Evolutionary conservation across 495 filamentous ascomycete genomes (phyloP), one percentile per base, ranked within the genome.

Genomic region (Talaromyces nanjingensis): DNA sequence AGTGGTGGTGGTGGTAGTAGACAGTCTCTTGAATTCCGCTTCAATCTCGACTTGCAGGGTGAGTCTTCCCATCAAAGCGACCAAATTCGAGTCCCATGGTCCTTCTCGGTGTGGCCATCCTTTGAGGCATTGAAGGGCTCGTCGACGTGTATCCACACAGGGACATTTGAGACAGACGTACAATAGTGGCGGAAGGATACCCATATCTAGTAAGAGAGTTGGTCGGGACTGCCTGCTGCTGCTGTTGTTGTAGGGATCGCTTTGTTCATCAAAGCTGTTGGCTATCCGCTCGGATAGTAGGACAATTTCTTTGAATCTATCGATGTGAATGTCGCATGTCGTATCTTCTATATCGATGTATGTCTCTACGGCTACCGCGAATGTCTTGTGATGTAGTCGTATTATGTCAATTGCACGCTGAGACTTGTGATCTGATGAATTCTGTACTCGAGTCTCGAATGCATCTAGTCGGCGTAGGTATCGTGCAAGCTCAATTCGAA

Each of bases 91-190:
- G 56, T 71, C 70, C 79, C 80, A 86, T 1, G 79, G 70, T 0
- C 80, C 83, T 65, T 86, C 84, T 54, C 77, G 72, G 67, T 84
- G 80, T 1, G 70, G 64, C 18, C 67, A 65, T 0, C 29, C 29
- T 22, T 64, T 58, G 4, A 86, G 70, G 4, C 80, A 60, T 16
- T 59, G 18, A 3, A 84, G 62, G 0, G 81, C 82, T 11, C 73
- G 67, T 8, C 64, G 63, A 47, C 81, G 71, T 6, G 82, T 68
- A 1, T 53, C 54, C 12, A 63, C 68, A 27, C 75, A 71, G n/a
- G 76, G 80, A 64, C 83, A 86, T 59, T 79, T 79, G 53, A 78
- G 64, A 5, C 78, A 77, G 1, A 75, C 70, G 65, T 71, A 78
- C 62, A 77, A 82, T 1, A 84, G 68, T 0, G 79, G 75, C 7